Evolutionary conservation across 805 yeast genomes (phyloP), one percentile per base, ranked within the genome.

Genomic region (Teunomyces gatunensis): DNA sequence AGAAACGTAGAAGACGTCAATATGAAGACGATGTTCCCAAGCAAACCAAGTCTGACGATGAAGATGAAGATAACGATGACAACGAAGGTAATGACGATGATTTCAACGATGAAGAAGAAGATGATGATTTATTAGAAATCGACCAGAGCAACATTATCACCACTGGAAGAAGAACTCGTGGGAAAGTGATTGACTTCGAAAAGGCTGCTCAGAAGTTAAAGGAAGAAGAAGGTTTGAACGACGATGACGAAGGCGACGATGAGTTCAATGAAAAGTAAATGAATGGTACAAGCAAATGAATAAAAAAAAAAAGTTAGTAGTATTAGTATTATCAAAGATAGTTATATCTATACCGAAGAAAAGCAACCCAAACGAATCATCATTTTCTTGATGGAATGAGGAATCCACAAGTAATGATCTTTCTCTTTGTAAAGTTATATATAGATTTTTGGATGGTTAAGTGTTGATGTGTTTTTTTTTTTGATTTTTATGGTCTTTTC

Each of bases 131-230:
- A 54, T 76, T 78, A 30, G 96, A 86, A 67, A 87, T 90, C 55
- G 96, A 88, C 60, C 75, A 85, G 34, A 72, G 89, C 34, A 91
- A 90, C 68, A 89, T 90, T 63, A 89, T 89, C 54, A 77, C 85
- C n/a, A 70, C 81, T 13, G 94, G 95, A 11, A 78, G 96, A 68
- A 87, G 97, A 74, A 90, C 97, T 6, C 80, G 97, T 56, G 96
- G 97, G 12, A 86, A 84, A 60, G 86, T 85, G 15, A 85, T 91
- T 56, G 97, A 90, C 68, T 90, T 86, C 65, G 75, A 81, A 48
- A 85, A 87, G 68, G 89, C 95, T 12, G 87, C 89, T 17, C 86
- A 81, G 55, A 80, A 87, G 61, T 67, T 88, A 57, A 82, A 79
- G 45, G 70, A 69, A 43, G 84, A 80, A 48, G 72, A 71, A 35